A percentile compares a stretch with the other conserved stretches of the same genome.
Evolutionary conservation across 257 asterid genomes (phyloP).

Genomic region (Osmanthus fragrans): DNA sequence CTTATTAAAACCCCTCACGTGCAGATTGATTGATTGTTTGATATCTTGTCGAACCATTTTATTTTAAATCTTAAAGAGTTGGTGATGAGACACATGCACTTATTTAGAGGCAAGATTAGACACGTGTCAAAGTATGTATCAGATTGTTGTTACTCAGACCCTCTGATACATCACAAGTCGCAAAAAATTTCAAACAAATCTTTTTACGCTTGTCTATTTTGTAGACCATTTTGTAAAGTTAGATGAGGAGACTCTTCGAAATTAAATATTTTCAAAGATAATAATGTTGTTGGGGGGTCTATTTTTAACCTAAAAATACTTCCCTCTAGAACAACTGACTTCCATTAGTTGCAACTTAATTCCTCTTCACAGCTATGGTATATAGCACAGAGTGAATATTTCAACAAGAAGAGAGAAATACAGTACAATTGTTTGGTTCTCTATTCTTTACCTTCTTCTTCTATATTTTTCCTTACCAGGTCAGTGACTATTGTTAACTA

Average conservation of each 20-base stretch:
- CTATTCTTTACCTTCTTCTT: slow-evolving; percentile 18
- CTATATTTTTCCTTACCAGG: slow-evolving; percentile 39
- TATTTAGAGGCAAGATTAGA: neutral
- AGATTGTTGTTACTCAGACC: too few species aligned
- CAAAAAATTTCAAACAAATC: neutral
- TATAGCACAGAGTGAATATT: slow-evolving; percentile 22
- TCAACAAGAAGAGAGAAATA: slow-evolving; percentile 22
- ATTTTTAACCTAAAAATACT: slow-evolving; percentile 53
- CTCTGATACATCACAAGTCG: neutral
- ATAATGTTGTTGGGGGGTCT: slow-evolving; percentile 36
- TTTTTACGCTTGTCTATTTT: neutral
- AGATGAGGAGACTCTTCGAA: neutral
- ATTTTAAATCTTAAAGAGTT: too few species aligned
- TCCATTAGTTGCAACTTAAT: slow-evolving; percentile 79
- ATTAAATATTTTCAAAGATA: neutral
- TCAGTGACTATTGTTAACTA: slow-evolving; percentile 19
- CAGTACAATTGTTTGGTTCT: slow-evolving; percentile 31
- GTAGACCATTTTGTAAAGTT: neutral
- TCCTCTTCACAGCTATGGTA: slow-evolving; percentile 36
- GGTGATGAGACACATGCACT: neutral
- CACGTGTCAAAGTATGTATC: neutral
- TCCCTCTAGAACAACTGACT: slow-evolving; percentile 40
- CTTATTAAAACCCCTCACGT: neutral
- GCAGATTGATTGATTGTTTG: too few species aligned
- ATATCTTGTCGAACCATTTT: too few species aligned